A percentile compares a stretch with the other conserved stretches of the same genome.
Conservation (phyloP, 805 yeast genomes). For the Teunomyces barrocoloradensis region DNA sequence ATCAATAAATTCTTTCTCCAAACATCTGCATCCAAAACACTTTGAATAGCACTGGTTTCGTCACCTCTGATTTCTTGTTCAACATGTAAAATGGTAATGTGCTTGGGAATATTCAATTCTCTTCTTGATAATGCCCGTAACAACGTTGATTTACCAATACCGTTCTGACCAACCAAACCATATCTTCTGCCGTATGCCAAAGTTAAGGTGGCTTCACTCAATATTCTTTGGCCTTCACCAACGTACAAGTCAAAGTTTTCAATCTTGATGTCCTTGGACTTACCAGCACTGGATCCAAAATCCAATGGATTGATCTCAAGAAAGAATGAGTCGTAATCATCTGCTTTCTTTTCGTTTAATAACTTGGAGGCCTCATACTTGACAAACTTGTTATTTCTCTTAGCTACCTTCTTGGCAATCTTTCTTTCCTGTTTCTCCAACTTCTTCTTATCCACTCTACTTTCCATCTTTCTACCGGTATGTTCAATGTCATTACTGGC, state of each 20-base stretch:
- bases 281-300: slow-evolving; percentile 78
- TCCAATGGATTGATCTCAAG: slow-evolving; percentile 94
- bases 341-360: slow-evolving; percentile 58
- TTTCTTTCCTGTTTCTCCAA: slow-evolving; percentile 96
- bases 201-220: slow-evolving; percentile 83
- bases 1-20: slow-evolving; percentile 89
- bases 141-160: slow-evolving; percentile 98
- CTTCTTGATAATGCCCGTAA: slow-evolving; percentile 89
- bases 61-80: slow-evolving; percentile 97
- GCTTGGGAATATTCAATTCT: slow-evolving; percentile 91
- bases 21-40: slow-evolving; percentile 98
- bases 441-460: slow-evolving; percentile 94
- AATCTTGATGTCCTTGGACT: slow-evolving; percentile 92
- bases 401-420: slow-evolving; percentile 95
- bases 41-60: slow-evolving; percentile 84
- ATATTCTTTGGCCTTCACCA: slow-evolving; percentile 91
- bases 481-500: slow-evolving; percentile 86
- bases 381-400: slow-evolving; percentile 78
- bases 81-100: slow-evolving; percentile 92
- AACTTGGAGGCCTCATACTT: slow-evolving; percentile 93
- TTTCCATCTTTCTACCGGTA: slow-evolving; percentile 86
- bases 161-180: slow-evolving; percentile 98
- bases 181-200: slow-evolving; percentile 91
- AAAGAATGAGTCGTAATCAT: slow-evolving; percentile 92
- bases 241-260: slow-evolving; percentile 93